phyloP scores from a whole-genome alignment of 805 yeast species.

The Sugiyamaella valdiviana region DNA sequence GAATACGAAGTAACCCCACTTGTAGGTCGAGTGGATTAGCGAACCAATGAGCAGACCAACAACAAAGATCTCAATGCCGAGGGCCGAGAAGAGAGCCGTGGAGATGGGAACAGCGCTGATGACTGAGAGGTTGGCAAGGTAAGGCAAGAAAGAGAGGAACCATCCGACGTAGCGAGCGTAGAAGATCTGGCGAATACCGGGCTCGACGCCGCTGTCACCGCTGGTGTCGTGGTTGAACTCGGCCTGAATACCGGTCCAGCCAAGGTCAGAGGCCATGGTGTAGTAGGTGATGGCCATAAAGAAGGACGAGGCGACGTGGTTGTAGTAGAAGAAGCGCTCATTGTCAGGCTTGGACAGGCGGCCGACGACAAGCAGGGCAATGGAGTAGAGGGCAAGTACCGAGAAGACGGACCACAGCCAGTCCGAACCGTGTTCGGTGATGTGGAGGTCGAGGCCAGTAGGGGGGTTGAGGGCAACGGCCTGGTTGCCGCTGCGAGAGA shows the following conservation, averaged over 20 bases:
- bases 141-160: slow-evolving; percentile 49
- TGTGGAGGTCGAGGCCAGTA: slow-evolving; percentile 41
- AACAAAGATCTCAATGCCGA: slow-evolving; percentile 43
- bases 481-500: slow-evolving; percentile 14
- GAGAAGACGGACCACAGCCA: slow-evolving; percentile 64
- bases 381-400: slow-evolving; percentile 36
- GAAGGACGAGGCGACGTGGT: slow-evolving; percentile 39
- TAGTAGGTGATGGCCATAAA: slow-evolving; percentile 45
- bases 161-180: slow-evolving; percentile 52
- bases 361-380: slow-evolving; percentile 20
- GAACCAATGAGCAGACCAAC: slow-evolving; percentile 52
- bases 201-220: slow-evolving; percentile 22
- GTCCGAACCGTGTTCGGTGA: slow-evolving; percentile 55
- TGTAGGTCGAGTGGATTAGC: slow-evolving; percentile 49
- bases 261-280: slow-evolving; percentile 53
- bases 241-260: slow-evolving; percentile 43
- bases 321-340: slow-evolving; percentile 35
- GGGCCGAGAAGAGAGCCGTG: slow-evolving; percentile 29
- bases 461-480: slow-evolving; percentile 41
- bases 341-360: slow-evolving; percentile 23
- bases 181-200: slow-evolving; percentile 46
- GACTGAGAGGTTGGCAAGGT: slow-evolving; percentile 33
- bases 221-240: slow-evolving; percentile 46
- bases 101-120: slow-evolving; percentile 31
- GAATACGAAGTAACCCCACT: slow-evolving; percentile 65